phyloP scores from a whole-genome alignment of 352 stramenopile genomes.

The Globisporangium acanthophoron region DNA sequence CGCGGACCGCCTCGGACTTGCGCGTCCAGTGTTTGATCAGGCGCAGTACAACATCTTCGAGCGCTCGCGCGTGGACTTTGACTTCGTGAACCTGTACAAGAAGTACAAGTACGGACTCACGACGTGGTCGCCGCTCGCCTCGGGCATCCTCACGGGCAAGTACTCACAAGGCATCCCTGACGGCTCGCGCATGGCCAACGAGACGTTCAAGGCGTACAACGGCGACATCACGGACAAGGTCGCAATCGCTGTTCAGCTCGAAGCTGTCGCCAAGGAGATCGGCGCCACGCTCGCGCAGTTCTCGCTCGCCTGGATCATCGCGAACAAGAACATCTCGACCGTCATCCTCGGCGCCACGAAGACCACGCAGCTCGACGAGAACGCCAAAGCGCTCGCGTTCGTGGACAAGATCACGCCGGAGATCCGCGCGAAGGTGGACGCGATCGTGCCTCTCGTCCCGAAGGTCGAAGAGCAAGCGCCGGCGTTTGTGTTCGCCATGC shows the following conservation, averaged over 20 bases:
- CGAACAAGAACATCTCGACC: conserved; percentile 57
- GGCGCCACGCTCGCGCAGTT: conserved; percentile 49
- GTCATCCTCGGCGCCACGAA: conserved; percentile 11
- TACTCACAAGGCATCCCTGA: conserved; percentile 29
- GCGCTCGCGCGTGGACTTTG: too few species aligned
- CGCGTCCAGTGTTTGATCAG: too few species aligned
- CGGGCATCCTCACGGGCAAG: conserved; percentile 51
- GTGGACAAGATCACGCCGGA: conserved; percentile 15
- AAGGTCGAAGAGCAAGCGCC: conserved; percentile 16
- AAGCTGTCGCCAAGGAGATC: conserved; percentile 47
- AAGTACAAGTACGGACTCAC: conserved; percentile 10
- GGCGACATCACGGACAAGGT: conserved; percentile 15
- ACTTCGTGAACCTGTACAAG: too few species aligned
- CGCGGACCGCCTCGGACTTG: too few species aligned
- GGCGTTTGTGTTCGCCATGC: conserved; percentile 14
- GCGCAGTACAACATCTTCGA: too few species aligned
- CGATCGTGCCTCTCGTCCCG: conserved; percentile 44
- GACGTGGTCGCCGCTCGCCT: conserved; percentile 17
- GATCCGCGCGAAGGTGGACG: conserved; percentile 60
- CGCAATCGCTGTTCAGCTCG: conserved; percentile 34
- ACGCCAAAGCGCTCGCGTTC: conserved; percentile 60
- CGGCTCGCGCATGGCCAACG: conserved; percentile 14
- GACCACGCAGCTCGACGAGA: conserved; percentile 68
- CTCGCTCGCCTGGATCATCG: conserved; percentile 39
- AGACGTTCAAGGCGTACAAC: background rate